phyloP scores from a whole-genome alignment of 352 stramenopile genomes.

The Globisporangium radiosum region DNA sequence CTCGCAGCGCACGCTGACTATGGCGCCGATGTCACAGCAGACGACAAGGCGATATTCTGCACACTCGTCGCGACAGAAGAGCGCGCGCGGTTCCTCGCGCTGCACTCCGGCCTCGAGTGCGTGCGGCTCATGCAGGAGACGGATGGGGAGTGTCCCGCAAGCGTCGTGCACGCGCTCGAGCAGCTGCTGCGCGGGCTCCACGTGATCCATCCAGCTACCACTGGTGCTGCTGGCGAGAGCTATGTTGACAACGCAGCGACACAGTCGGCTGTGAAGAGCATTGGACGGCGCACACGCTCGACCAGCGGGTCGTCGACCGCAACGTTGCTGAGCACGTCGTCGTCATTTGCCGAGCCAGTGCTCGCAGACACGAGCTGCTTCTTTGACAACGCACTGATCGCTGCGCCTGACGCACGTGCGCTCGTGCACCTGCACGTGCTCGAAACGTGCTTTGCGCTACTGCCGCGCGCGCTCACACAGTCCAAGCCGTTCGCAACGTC shows the following conservation, averaged over 20 bases:
- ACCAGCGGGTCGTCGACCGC: constrained; percentile 8
- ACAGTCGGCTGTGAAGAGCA: neutral
- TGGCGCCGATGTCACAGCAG: constrained; percentile 22
- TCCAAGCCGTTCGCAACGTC: constrained; percentile 23
- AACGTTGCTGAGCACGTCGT: neutral
- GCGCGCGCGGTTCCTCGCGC: constrained; percentile 31
- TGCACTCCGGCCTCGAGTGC: constrained; percentile 32
- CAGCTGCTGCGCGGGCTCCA: constrained; percentile 25
- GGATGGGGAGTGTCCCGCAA: constrained; percentile 15
- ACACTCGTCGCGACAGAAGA: constrained; percentile 31
- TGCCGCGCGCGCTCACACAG: constrained; percentile 21
- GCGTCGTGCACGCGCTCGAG: constrained; percentile 20
- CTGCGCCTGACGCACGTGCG: constrained; percentile 14
- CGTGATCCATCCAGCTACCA: constrained; percentile 16
- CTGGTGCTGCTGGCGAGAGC: too few species aligned
- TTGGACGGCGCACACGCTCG: constrained; percentile 1
- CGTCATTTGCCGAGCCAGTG: neutral
- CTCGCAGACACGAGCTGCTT: constrained; percentile 26
- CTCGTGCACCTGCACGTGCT: constrained; percentile 40
- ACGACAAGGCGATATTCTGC: constrained; percentile 64
- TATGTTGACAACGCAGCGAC: neutral
- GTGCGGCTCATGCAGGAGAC: constrained; percentile 25
- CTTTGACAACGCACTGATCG: constrained; percentile 9
- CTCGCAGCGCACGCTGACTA: constrained; percentile 48
- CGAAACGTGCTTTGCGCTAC: constrained; percentile 41